Evolutionary conservation across 495 filamentous ascomycete genomes (phyloP).

Genomic region (Penicillium malachiteum): DNA sequence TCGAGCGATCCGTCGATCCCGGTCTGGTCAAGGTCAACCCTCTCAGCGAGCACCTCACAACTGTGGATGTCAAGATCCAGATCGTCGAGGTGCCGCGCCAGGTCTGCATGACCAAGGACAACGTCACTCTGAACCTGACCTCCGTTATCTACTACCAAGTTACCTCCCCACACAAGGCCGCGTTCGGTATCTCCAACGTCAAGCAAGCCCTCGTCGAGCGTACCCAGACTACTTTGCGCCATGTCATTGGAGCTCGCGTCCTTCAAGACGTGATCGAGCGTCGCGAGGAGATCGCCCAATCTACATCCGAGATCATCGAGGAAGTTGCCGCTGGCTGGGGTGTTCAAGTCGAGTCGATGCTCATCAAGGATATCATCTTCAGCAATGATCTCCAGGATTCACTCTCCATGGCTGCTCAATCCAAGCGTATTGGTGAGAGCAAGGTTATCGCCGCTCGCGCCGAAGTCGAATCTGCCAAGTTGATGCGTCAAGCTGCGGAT

Average conservation of each 20-base stretch:
- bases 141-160: conserved; percentile 99
- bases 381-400: conserved; percentile 92
- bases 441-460: conserved; percentile 97
- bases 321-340: conserved; percentile 94
- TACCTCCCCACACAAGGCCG: conserved; percentile 90
- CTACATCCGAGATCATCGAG: conserved; percentile 96
- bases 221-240: conserved; percentile 95
- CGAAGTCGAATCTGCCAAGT: conserved; percentile 93
- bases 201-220: conserved; percentile 93
- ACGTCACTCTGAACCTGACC: conserved; percentile 88
- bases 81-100: conserved; percentile 96
- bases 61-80: conserved; percentile 99
- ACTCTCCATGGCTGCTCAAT: conserved; percentile 99
- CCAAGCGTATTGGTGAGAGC: conserved; percentile 95
- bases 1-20: conserved; percentile 94
- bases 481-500: conserved; percentile 97
- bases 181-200: conserved; percentile 95
- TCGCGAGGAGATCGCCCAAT: conserved; percentile 92
- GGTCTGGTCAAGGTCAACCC: conserved; percentile 98
- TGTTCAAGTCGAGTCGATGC: conserved; percentile 94
- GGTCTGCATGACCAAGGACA: conserved; percentile 99
- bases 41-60: conserved; percentile 83
- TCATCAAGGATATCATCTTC: conserved; percentile 99
- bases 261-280: conserved; percentile 99
- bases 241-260: conserved; percentile 94